Percentiles rank a stretch among this genome's conserved stretches.
Conservation (phyloP, 2,329 filamentous ascomycete genomes). For the Plectosphaerella cucumerina region DNA sequence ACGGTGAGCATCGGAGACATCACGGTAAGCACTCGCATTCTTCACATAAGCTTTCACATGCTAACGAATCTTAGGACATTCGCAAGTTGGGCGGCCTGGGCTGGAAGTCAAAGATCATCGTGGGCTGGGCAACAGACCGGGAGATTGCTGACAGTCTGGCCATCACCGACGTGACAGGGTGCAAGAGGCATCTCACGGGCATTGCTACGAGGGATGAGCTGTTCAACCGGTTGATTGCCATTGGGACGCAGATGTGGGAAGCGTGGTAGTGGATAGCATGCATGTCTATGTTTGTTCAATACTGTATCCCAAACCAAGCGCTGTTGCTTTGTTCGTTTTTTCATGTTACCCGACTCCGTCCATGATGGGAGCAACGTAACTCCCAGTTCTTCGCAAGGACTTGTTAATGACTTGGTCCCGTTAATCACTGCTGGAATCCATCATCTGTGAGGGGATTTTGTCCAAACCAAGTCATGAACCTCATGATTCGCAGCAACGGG, state of each 20-base stretch:
- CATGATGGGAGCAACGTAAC: too few species aligned
- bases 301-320: too few species aligned
- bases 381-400: too few species aligned
- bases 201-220: conserved; percentile 70
- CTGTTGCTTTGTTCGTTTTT: too few species aligned
- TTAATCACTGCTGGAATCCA: too few species aligned
- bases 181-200: conserved; percentile 62
- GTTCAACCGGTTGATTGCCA: conserved; percentile 73
- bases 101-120: conserved; percentile 80
- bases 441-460: too few species aligned
- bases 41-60: background rate
- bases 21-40: conserved; percentile 14
- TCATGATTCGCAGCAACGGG: too few species aligned
- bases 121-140: conserved; percentile 71
- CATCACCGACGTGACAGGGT: conserved; percentile 54
- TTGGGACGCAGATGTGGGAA: conserved; percentile 82
- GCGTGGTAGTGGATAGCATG: conserved; percentile 47
- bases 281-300: too few species aligned
- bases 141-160: conserved; percentile 74
- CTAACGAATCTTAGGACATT: conserved; percentile 26
- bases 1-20: conserved; percentile 68
- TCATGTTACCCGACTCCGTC: too few species aligned
- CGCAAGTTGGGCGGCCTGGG: conserved; percentile 78
- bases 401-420: too few species aligned
- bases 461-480: too few species aligned